Conservation (phyloP, 371 early-diverging fungal species). For the Polyrhizophydium stewartii region DNA sequence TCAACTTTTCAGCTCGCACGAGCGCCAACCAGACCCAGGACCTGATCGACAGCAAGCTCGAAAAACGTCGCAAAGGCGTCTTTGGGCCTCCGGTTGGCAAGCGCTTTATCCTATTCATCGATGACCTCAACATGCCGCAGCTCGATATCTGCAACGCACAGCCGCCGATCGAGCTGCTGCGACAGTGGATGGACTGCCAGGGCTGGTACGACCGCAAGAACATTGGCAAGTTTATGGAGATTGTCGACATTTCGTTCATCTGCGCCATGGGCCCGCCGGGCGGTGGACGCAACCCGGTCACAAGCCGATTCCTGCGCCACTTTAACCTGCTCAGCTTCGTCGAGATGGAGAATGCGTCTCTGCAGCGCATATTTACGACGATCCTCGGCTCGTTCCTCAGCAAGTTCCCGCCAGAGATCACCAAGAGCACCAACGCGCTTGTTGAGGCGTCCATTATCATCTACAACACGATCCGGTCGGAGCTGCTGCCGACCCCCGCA, state of each 20-base stretch:
- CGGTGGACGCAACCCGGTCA: slow-evolving; percentile 56
- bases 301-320: slow-evolving; percentile 49
- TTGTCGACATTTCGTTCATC: slow-evolving; percentile 50
- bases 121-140: slow-evolving; percentile 59
- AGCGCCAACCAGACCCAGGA: slow-evolving; percentile 57
- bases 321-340: slow-evolving; percentile 50
- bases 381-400: slow-evolving; percentile 42
- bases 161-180: slow-evolving; percentile 53
- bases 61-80: slow-evolving; percentile 56
- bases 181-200: slow-evolving; percentile 56
- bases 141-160: slow-evolving; percentile 55
- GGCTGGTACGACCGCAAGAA: slow-evolving; percentile 61
- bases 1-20: slow-evolving; percentile 57
- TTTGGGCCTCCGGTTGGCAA: slow-evolving; percentile 58
- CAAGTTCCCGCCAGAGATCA: slow-evolving; percentile 41
- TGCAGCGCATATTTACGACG: slow-evolving; percentile 46
- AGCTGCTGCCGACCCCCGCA: slow-evolving; percentile 54
- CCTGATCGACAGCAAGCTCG: slow-evolving; percentile 51
- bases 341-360: slow-evolving; percentile 50
- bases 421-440: slow-evolving; percentile 24
- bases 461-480: slow-evolving; percentile 53
- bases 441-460: slow-evolving; percentile 45
- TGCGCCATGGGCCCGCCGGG: slow-evolving; percentile 60
- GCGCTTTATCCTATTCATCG: slow-evolving; percentile 47
- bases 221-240: slow-evolving; percentile 57